Evolutionary conservation across 1,284 basidiomycete genomes (phyloP).

Genomic region (Sanghuangporus weigelae): DNA sequence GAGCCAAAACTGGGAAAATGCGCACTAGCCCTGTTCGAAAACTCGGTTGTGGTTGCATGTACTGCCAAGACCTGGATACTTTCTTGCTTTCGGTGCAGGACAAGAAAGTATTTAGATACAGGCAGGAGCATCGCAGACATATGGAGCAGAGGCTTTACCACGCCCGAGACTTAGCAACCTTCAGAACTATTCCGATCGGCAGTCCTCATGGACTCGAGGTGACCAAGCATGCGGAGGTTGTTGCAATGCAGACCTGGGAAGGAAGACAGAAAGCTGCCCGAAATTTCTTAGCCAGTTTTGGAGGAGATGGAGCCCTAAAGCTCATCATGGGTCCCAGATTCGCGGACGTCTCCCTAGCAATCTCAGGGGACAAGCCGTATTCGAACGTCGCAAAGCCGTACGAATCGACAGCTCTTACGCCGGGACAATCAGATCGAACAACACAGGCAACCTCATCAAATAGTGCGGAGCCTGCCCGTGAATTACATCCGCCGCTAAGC

Average conservation of each 20-base stretch:
- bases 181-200: neutral
- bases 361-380: constrained; percentile 5
- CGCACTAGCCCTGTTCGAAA: neutral
- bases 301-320: constrained; percentile 1
- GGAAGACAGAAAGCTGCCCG: constrained; percentile 6
- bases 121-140: neutral
- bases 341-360: neutral
- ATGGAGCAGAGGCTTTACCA: neutral
- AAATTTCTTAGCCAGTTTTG: constrained; percentile 3
- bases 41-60: constrained; percentile 2
- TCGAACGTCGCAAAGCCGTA: neutral
- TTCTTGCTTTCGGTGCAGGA: neutral
- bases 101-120: neutral
- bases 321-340: neutral
- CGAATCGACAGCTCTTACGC: neutral
- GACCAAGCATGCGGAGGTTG: constrained; percentile 5
- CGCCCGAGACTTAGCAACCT: neutral
- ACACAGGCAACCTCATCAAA: neutral
- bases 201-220: constrained; percentile 5
- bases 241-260: neutral
- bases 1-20: neutral
- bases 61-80: neutral
- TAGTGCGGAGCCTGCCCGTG: neutral
- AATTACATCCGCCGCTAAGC: neutral
- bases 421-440: neutral